These are phyloP conservation scores for Uronychia setigera DNA, from an alignment of 73 alveolate species.

Conservation along the genomic window DNA sequence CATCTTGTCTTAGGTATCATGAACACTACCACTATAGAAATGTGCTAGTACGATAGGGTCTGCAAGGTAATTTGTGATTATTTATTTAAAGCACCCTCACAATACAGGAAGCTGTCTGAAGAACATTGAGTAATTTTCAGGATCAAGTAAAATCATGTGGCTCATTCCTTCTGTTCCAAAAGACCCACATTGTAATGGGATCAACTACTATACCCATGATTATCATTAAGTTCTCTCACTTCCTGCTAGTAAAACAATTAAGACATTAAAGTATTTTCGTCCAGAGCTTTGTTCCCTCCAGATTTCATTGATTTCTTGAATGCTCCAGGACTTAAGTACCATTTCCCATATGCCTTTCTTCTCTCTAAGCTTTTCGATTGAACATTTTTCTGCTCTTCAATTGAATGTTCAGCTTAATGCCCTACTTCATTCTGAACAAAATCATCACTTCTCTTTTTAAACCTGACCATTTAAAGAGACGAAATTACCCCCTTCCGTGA, in stretches of 20 bases:
- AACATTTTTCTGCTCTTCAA: too few relatives aligned
- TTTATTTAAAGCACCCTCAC: not conserved
- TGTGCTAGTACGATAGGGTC: not conserved
- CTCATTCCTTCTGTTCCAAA: not conserved
- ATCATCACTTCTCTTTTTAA: too few relatives aligned
- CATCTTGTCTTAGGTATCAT: not conserved
- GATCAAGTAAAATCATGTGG: not conserved
- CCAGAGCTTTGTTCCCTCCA: too few relatives aligned
- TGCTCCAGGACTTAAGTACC: too few relatives aligned
- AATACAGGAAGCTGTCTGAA: not conserved
- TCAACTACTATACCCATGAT: not conserved
- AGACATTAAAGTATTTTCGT: too few relatives aligned
- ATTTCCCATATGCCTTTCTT: too few relatives aligned
- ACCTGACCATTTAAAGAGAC: too few relatives aligned
- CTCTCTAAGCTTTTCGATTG: too few relatives aligned
- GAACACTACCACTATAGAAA: not conserved
- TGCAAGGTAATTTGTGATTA: not conserved
- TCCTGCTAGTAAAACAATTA: not conserved
- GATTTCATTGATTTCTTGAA: too few relatives aligned
- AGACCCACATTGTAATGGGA: not conserved
- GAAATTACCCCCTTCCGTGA: too few relatives aligned
- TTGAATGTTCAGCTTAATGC: too few relatives aligned
- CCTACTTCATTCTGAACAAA: too few relatives aligned
- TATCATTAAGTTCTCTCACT: not conserved
- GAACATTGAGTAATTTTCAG: not conserved